Evolutionary conservation across 176 grass and related monocot genomes (phyloP), one percentile per base, ranked within the genome.

Genomic region (Musa troglodytarum): DNA sequence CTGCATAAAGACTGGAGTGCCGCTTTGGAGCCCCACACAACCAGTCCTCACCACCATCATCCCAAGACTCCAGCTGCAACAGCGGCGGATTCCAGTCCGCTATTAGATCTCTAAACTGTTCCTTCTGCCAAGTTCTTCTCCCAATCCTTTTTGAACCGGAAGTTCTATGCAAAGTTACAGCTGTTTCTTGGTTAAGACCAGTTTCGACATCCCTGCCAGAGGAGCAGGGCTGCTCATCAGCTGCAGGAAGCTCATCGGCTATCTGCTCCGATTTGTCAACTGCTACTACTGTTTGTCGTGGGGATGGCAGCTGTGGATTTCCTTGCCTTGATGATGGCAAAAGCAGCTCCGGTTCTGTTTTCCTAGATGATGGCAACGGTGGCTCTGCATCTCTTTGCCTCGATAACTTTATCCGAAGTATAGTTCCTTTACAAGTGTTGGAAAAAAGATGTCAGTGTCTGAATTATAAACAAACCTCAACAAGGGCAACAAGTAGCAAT

Each of bases 401-500:
- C 11, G 28, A 68, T n/a, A 73, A 63, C 21, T 72, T 80, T 34
- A 80, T 63, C 10, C 78, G 53, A 8, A 79, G 34, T 8, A 63
- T 52, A 26, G 55, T 53, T 3, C 68, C 78, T 80, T 72, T 34
- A 80, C 11, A 15, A 79, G 26, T 49, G 20, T 29, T 11, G 34
- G 2, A 72, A 72, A 72, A 62, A 1, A 6, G 4, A 49, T 50
- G 23, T 71, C 53, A 72, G 9, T 22, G 10, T 10, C 19, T n/a
- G 20, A 51, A 54, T 3, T 21, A 7, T 16, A 15, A 24, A 14
- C 54, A 26, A 11, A 13, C 10, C 29, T n/a, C 17, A 1, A 15
- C 9, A 49, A 68, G 52, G 49, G 13, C 14, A n/a, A 62, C 10
- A 63, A 50, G 16, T 52, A 22, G 20, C 28, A 11, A 10, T 16